phyloP scores from a whole-genome alignment of 2,329 filamentous ascomycete genomes.

The Fusarium graminum region DNA sequence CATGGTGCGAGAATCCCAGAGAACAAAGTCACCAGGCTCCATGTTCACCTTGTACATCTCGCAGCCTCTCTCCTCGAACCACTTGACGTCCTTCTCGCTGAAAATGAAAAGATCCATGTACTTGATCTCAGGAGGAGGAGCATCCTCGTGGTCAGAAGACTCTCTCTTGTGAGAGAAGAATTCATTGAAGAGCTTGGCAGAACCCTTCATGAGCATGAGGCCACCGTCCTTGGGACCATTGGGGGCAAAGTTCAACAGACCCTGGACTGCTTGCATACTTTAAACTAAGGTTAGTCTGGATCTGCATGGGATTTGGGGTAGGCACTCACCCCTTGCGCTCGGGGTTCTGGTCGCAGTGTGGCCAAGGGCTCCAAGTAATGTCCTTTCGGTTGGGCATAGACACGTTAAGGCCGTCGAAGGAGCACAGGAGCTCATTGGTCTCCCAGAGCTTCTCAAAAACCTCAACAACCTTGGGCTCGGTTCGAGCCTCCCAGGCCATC shows the following conservation, averaged over 20 bases:
- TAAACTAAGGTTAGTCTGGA: background rate
- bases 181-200: constrained; percentile 49
- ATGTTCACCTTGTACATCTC: constrained; percentile 56
- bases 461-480: constrained; percentile 60
- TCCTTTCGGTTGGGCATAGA: constrained; percentile 58
- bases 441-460: constrained; percentile 62
- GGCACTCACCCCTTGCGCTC: constrained; percentile 49
- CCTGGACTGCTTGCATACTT: constrained; percentile 28
- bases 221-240: constrained; percentile 54
- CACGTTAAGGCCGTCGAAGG: constrained; percentile 57
- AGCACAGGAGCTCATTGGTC: constrained; percentile 62
- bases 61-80: constrained; percentile 52
- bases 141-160: constrained; percentile 50
- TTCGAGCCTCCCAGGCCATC: constrained; percentile 63
- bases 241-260: constrained; percentile 46
- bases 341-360: constrained; percentile 44
- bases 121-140: constrained; percentile 53
- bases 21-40: constrained; percentile 59
- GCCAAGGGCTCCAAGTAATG: constrained; percentile 45
- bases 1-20: constrained; percentile 58
- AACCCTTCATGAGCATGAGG: constrained; percentile 51
- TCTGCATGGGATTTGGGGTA: background rate
- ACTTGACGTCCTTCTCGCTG: constrained; percentile 53
- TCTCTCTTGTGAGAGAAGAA: constrained; percentile 54
- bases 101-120: constrained; percentile 52